These are phyloP conservation scores for Canavalia gladiata DNA, from an alignment of 306 rosid species.

Conservation along the genomic window DNA sequence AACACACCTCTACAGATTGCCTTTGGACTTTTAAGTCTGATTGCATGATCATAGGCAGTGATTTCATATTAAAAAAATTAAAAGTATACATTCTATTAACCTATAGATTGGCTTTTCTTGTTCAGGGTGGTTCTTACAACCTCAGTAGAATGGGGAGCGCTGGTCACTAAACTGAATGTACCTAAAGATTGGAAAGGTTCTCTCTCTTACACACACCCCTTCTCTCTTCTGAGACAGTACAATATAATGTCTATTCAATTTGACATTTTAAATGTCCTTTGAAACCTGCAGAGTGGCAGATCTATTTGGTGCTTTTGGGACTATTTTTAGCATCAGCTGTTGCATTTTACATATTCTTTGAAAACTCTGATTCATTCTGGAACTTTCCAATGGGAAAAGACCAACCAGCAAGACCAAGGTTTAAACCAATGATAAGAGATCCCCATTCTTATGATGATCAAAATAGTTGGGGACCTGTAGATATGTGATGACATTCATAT, in stretches of 20 bases:
- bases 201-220: slow-evolving; percentile 37
- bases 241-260: neutral
- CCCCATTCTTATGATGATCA: slow-evolving; percentile 70
- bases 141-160: slow-evolving; percentile 88
- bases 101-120: neutral
- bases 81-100: slow-evolving; percentile 21
- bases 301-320: slow-evolving; percentile 79
- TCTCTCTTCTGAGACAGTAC: neutral
- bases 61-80: neutral
- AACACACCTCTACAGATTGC: neutral
- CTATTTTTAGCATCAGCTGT: slow-evolving; percentile 79
- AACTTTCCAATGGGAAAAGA: slow-evolving; percentile 73
- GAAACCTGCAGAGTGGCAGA: slow-evolving; percentile 97
- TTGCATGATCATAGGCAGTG: neutral
- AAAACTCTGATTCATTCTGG: slow-evolving; percentile 96
- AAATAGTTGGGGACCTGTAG: slow-evolving; percentile 71
- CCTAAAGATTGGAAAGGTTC: slow-evolving; percentile 98
- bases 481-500: slow-evolving; percentile 63
- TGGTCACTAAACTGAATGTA: slow-evolving; percentile 86
- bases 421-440: slow-evolving; percentile 59
- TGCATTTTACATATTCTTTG: slow-evolving; percentile 79
- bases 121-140: slow-evolving; percentile 84
- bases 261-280: slow-evolving; percentile 38
- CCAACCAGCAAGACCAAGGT: slow-evolving; percentile 68
- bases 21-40: slow-evolving; percentile 2